phyloP scores from a whole-genome alignment of 495 filamentous ascomycete genomes.

The Penicillium paxilli region DNA sequence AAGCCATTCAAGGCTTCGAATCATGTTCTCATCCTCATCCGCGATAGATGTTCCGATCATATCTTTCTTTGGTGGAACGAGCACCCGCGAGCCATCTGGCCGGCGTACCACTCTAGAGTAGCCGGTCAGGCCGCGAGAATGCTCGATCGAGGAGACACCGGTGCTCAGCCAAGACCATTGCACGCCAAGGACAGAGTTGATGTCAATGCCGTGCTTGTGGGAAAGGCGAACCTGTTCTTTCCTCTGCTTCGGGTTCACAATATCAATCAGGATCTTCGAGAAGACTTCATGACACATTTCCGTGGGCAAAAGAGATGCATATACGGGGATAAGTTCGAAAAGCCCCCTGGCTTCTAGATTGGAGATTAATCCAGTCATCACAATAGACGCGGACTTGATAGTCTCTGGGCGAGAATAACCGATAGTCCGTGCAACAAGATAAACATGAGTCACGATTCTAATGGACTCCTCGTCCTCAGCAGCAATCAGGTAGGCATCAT shows the following conservation, averaged over 20 bases:
- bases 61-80: conserved; percentile 53
- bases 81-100: conserved; percentile 31
- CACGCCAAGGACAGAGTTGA: conserved; percentile 49
- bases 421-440: conserved; percentile 42
- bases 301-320: conserved; percentile 72
- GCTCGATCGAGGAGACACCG: conserved; percentile 33
- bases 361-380: conserved; percentile 75
- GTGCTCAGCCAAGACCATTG: conserved; percentile 55
- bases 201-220: conserved; percentile 51
- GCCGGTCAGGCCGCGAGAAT: conserved; percentile 26
- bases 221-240: conserved; percentile 51
- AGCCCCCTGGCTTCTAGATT: conserved; percentile 68
- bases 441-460: conserved; percentile 49
- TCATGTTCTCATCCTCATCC: conserved; percentile 65
- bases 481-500: conserved; percentile 37
- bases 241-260: conserved; percentile 58
- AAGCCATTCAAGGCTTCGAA: conserved; percentile 84
- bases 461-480: conserved; percentile 43
- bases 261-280: conserved; percentile 58
- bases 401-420: conserved; percentile 37
- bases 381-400: conserved; percentile 34
- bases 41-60: conserved; percentile 65
- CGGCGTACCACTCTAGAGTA: conserved; percentile 35
- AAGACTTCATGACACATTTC: conserved; percentile 44
- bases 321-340: conserved; percentile 76